Percentiles rank a stretch among this genome's conserved stretches.
These are phyloP conservation scores for Monosporascus sp. DNA, from an alignment of 2,329 filamentous ascomycete species.

Conservation along the genomic window DNA sequence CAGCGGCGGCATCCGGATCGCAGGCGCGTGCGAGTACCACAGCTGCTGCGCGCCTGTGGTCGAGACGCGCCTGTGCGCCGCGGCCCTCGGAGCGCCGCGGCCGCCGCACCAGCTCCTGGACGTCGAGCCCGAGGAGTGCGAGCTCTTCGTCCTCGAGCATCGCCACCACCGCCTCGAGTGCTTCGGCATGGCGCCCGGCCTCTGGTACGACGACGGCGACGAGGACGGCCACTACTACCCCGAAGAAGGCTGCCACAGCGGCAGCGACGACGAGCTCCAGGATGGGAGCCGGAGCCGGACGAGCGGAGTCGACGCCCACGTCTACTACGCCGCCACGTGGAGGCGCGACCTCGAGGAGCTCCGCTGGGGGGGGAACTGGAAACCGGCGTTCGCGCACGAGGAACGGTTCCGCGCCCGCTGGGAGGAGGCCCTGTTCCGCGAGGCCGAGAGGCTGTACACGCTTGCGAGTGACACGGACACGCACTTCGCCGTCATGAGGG, in stretches of 20 bases:
- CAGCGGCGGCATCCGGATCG: not conserved
- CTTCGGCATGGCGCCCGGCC: conserved; percentile 6
- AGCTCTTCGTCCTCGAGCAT: conserved; percentile 13
- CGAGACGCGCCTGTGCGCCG: conserved; percentile 8
- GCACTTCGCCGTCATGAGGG: not conserved
- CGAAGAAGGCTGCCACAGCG: not conserved
- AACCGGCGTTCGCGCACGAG: conserved; percentile 3
- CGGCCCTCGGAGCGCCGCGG: not conserved
- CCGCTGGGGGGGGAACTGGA: not conserved
- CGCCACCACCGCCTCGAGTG: conserved; percentile 13
- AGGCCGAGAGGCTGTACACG: conserved; percentile 10
- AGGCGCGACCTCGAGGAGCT: conserved; percentile 1
- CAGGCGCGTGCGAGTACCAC: conserved; percentile 15
- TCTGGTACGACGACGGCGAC: not conserved
- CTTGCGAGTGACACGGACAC: conserved; percentile 6
- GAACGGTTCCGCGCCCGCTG: not conserved
- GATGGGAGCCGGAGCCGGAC: not conserved
- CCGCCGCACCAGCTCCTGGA: not conserved
- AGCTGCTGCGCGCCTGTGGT: conserved; percentile 14
- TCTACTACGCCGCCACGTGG: not conserved
- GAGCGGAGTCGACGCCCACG: not conserved
- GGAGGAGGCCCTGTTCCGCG: conserved; percentile 1
- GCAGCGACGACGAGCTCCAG: conserved; percentile 3
- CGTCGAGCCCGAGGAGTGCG: conserved; percentile 16
- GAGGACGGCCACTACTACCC: not conserved